Evolutionary conservation across 2,329 filamentous ascomycete species (phyloP).

Genomic region (Myriosclerotinia curreyana): DNA sequence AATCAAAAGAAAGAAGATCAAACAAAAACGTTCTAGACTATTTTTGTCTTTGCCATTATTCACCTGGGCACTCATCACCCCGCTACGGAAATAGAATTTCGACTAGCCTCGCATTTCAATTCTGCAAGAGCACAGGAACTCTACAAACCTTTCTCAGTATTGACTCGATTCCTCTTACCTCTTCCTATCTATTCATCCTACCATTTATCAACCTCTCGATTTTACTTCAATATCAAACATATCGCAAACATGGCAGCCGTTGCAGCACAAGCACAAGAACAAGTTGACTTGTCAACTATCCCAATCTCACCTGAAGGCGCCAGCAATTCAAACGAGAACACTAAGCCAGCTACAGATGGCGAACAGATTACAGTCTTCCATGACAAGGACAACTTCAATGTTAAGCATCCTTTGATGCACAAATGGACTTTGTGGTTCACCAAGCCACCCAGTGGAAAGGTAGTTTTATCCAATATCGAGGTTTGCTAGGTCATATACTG

Average conservation of each 20-base stretch:
- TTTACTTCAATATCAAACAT: conserved; percentile 1
- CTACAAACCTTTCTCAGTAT: conserved; percentile 1
- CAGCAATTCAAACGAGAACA: conserved; percentile 48
- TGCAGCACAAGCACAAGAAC: conserved; percentile 37
- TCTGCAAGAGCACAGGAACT: conserved; percentile 20
- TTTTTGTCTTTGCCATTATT: conserved; percentile 8
- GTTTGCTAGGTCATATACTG: conserved; percentile 14
- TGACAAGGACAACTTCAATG: conserved; percentile 98
- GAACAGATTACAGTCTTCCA: conserved; percentile 93
- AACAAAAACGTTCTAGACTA: not conserved
- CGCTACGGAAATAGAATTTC: conserved; percentile 20
- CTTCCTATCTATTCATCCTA: conserved; percentile 1
- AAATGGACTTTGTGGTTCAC: conserved; percentile 99
- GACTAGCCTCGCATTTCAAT: conserved; percentile 18
- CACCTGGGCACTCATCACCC: conserved; percentile 1
- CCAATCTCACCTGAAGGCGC: conserved; percentile 64
- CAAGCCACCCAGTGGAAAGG: conserved; percentile 94
- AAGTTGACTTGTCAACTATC: conserved; percentile 66
- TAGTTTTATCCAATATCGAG: conserved; percentile 42
- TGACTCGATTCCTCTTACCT: conserved; percentile 4
- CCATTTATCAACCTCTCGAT: conserved; percentile 16
- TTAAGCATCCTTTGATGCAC: conserved; percentile 97
- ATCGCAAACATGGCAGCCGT: conserved; percentile 35
- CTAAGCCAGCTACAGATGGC: conserved; percentile 46
- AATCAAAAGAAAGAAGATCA: not conserved